Evolutionary conservation across 208 protist genomes (phyloP), one percentile per base, ranked within the genome.

Genomic region (Strigomonas oncopelti): DNA sequence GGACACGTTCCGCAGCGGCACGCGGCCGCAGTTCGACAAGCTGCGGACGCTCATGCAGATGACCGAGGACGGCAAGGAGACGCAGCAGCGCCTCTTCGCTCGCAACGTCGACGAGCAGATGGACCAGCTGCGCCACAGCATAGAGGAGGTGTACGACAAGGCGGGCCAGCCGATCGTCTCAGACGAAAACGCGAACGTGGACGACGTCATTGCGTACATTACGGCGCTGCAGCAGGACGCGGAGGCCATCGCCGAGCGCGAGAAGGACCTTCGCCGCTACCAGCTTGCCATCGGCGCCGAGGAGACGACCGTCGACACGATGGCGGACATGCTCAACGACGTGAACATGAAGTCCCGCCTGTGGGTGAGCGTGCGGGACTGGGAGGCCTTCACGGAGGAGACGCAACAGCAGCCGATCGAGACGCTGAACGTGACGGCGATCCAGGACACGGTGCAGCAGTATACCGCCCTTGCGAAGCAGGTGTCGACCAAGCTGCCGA

Each of bases 81-180:
- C 84, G 24, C 89, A 96, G 72, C 82, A 94, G 71, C 89, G 94
- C 46, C 75, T 92, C 69, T 98, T 98, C 76, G 87, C 86, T 51
- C 88, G 88, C 42, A 88, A 93, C 72, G 81, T 98, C 31, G 94
- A 98, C 32, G 88, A 97, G 74, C 84, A 96, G 67, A 95, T 98
- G 82, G 88, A 94, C 31, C 76, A 92, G 63, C 84, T 98, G 62
- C 85, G 89, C 52, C 87, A 75, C 57, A 67, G 81, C 48, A 94
- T 98, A 65, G 85, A 93, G 71, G 90, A 84, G 57, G 85, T 97
- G 38, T 87, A 90, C 69, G 82, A 94, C 72, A 78, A 85, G 38
- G 85, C 92, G 3, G 83, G 88, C 8, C 84, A 98, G 71, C 74
- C 91, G 22, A 94, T 96, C 57, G 77, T 98, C 25, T 84, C 79